Conservation (phyloP, 257 asterid species). For the Ligustrum vulgare region DNA sequence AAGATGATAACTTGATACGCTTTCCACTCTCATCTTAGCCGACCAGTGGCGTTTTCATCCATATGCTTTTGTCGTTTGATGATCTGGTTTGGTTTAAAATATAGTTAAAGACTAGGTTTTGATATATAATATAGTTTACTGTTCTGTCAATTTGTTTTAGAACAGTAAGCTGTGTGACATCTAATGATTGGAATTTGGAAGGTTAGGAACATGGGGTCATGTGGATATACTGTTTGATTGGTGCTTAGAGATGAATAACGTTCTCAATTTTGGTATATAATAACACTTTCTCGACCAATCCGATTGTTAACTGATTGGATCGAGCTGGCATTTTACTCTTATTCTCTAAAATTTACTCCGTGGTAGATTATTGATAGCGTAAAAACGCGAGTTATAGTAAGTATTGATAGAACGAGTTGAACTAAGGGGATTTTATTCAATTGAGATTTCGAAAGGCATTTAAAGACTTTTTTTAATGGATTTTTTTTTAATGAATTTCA, state of each 20-base stretch:
- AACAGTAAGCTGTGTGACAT: slow-evolving; percentile 47
- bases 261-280: no score
- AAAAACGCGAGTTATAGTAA: background rate
- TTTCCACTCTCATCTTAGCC: slow-evolving; percentile 26
- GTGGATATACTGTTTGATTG: slow-evolving; percentile 30
- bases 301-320: background rate
- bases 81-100: slow-evolving; percentile 16
- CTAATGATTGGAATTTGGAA: slow-evolving; percentile 38
- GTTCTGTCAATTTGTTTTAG: slow-evolving; percentile 27
- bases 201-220: slow-evolving; percentile 49
- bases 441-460: no score
- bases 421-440: no score
- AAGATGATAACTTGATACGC: slow-evolving; percentile 3
- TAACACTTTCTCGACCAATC: background rate
- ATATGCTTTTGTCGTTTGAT: slow-evolving; percentile 13
- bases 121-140: slow-evolving; percentile 25
- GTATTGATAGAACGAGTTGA: background rate
- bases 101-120: slow-evolving; percentile 11
- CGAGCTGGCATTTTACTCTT: no score
- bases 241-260: no score
- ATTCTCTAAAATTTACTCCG: no score
- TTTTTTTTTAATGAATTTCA: no score
- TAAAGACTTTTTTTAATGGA: no score
- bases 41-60: slow-evolving; percentile 8
- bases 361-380: background rate